Percentiles rank a stretch among this genome's conserved stretches.
Conservation (phyloP, 768 basidiomycete genomes). For the Chiua virens region DNA sequence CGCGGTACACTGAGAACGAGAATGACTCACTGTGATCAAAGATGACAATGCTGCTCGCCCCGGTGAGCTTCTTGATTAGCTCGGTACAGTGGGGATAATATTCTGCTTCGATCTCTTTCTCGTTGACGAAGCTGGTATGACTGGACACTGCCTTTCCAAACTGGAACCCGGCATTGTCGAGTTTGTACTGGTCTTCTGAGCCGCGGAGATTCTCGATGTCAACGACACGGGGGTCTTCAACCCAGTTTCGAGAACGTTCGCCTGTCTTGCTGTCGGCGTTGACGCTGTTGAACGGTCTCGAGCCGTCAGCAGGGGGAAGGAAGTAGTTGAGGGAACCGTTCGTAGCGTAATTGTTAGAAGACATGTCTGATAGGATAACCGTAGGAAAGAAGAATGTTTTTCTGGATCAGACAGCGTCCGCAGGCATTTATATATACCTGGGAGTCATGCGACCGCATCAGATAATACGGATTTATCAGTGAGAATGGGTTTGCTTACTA, state of each 20-base stretch:
- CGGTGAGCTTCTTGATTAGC: slow-evolving; percentile 40
- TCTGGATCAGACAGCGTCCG: no score
- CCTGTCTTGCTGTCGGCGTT: slow-evolving; percentile 35
- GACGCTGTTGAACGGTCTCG: slow-evolving; percentile 29
- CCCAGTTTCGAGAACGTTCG: slow-evolving; percentile 21
- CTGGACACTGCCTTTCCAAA: slow-evolving; percentile 22
- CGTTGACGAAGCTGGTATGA: slow-evolving; percentile 34
- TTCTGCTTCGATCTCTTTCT: slow-evolving; percentile 34
- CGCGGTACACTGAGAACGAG: no score
- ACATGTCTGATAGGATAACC: slow-evolving; percentile 31
- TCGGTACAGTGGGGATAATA: slow-evolving; percentile 42
- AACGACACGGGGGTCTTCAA: slow-evolving; percentile 8
- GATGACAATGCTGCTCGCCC: slow-evolving; percentile 38
- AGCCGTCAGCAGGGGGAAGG: slow-evolving; percentile 18
- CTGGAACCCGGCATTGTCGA: slow-evolving; percentile 40
- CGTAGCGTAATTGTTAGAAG: slow-evolving; percentile 16
- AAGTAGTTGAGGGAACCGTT: slow-evolving; percentile 18
- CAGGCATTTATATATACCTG: no score
- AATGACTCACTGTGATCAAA: slow-evolving; percentile 41
- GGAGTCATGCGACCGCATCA: no score
- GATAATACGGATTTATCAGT: no score
- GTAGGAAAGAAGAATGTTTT: no score
- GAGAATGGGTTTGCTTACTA: no score
- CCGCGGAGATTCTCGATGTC: slow-evolving; percentile 36
- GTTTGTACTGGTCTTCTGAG: slow-evolving; percentile 30